Conservation (phyloP, 805 yeast species). For the Candida ascalaphidarum region DNA sequence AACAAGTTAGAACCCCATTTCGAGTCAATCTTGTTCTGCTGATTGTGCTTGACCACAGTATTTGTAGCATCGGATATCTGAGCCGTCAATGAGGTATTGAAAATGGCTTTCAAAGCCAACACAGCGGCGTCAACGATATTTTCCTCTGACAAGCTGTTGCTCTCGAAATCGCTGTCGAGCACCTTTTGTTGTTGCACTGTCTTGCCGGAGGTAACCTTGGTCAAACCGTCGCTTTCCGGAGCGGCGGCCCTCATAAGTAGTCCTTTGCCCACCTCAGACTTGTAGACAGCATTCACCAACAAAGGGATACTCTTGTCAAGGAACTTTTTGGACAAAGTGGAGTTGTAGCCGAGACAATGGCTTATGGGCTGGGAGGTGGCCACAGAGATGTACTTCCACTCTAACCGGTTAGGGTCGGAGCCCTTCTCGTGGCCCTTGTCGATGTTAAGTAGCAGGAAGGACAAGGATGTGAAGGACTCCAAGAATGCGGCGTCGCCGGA, state of each 20-base stretch:
- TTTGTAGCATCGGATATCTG: conserved; percentile 53
- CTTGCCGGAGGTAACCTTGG: no score
- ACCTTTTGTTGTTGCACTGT: no score
- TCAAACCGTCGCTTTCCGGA: background rate
- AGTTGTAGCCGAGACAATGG: conserved; percentile 25
- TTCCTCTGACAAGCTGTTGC: background rate
- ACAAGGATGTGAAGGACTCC: conserved; percentile 25
- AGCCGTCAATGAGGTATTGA: conserved; percentile 52
- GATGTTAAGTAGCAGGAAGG: conserved; percentile 10
- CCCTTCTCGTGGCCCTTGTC: conserved; percentile 7
- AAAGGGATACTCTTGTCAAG: conserved; percentile 27
- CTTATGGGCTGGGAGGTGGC: conserved; percentile 31
- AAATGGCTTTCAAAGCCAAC: conserved; percentile 43
- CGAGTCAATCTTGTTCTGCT: conserved; percentile 21
- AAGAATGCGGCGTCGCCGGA: conserved; percentile 58
- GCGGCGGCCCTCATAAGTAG: conserved; percentile 15
- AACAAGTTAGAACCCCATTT: conserved; percentile 52
- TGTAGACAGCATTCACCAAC: conserved; percentile 25
- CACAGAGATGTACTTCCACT: conserved; percentile 39
- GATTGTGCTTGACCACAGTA: conserved; percentile 36
- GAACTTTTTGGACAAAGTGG: conserved; percentile 18
- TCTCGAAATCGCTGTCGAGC: background rate
- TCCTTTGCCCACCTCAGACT: conserved; percentile 8
- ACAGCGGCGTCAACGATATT: conserved; percentile 30
- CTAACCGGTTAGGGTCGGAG: conserved; percentile 22